A percentile compares a stretch with the other conserved stretches of the same genome.
Evolutionary conservation across 2,329 filamentous ascomycete genomes (phyloP).

Genomic region (Mariannaea sp.): DNA sequence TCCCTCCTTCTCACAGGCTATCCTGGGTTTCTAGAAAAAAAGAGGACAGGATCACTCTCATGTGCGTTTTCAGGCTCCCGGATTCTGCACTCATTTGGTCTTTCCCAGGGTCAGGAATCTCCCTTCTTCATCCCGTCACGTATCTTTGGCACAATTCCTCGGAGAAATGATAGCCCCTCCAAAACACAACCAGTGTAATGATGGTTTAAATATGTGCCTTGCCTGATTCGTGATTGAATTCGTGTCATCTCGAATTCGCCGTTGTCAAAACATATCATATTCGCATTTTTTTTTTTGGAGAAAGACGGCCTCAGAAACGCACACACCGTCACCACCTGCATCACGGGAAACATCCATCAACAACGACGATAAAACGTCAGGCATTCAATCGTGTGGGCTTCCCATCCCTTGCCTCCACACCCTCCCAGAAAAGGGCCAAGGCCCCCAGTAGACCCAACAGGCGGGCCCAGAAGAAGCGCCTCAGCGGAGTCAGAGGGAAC

Average conservation of each 20-base stretch:
- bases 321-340: conserved; percentile 9
- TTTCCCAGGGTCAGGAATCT: too few relatives aligned
- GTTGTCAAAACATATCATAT: background rate
- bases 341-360: conserved; percentile 20
- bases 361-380: conserved; percentile 15
- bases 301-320: background rate
- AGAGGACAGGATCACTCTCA: conserved; percentile 2
- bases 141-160: background rate
- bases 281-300: background rate
- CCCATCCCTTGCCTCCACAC: conserved; percentile 5
- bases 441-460: conserved; percentile 27
- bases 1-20: conserved; percentile 7
- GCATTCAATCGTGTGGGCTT: conserved; percentile 19
- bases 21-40: conserved; percentile 6
- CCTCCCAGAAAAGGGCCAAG: conserved; percentile 10
- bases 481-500: conserved; percentile 25
- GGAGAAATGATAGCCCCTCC: too few relatives aligned
- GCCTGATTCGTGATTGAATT: background rate
- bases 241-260: background rate
- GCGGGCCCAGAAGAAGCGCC: conserved; percentile 31
- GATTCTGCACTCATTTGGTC: background rate
- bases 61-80: conserved; percentile 1
- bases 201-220: background rate
- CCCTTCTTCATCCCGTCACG: too few relatives aligned
- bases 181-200: background rate